Base-by-base conservation (phyloP, 2,329 filamentous ascomycete species). In the Cyclaneusma minus region DNA sequence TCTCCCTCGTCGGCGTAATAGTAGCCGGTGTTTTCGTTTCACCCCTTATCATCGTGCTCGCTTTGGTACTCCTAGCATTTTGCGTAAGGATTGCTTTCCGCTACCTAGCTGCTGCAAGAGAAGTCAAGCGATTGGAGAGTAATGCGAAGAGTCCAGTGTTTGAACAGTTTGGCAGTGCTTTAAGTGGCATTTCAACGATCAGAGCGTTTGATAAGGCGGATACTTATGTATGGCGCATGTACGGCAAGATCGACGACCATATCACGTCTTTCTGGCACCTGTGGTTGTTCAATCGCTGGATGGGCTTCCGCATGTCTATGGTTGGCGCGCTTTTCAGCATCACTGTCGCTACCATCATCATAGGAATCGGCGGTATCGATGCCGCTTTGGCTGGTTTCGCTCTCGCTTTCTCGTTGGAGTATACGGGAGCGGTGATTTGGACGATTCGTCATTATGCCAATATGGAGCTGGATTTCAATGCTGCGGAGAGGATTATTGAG, bases 91-190 rank as follows among this genome's bases (percentile, higher is more conserved):
- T 72, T 29, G 73, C 70, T 1, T 42, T 59, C 3, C 56, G 55
- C 18, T 89, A 80, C 42, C 59, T 89, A 5, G 52, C 63, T n/a
- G 78, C 66, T 1, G 78, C 79, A 0, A 62, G 81, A 20, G 78
- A 83, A 16, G 62, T 78, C 33, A 87, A 85, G 52, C 63, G 81
- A 4, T 62, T 87, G 1, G 80, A 87, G 47, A 81, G 73, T 36
- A 81, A 65, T 3, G 66, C 70, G 29, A 85, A 83, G 48, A 80
- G 73, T 0, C 81, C 81, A 0, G 70, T 87, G 1, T 85, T 83
- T 39, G 80, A 87, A 45, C 71, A 81, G 34, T 85, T 87, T 40
- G 74, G 73, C 7, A 71, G 76, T 1, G 68, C 76, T 0, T 61
- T 87, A 7, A 64, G 67, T 0, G 81, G 81, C 4, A 67, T 89